A percentile compares a stretch with the other conserved stretches of the same genome.
Conservation (phyloP, 305 asterid species). For the Solanum hybrid region DNA sequence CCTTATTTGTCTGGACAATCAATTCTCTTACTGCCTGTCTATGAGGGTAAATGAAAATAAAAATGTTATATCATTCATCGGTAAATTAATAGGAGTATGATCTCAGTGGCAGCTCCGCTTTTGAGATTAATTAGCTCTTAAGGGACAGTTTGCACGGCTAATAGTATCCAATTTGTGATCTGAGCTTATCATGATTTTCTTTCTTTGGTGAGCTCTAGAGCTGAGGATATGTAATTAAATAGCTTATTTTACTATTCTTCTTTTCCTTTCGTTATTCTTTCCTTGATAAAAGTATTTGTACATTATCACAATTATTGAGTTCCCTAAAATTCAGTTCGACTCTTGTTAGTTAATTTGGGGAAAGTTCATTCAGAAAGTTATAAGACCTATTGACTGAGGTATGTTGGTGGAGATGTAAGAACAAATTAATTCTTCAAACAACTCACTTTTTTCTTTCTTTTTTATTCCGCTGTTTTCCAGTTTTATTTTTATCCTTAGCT, state of each 20-base stretch:
- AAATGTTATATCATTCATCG: not conserved
- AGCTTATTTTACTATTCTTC: not conserved
- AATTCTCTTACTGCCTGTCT: not conserved
- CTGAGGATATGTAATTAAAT: not conserved
- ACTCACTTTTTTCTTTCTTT: not conserved
- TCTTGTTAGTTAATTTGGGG: not conserved
- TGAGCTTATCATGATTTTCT: not conserved
- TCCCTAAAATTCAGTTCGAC: not conserved
- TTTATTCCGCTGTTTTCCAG: not conserved
- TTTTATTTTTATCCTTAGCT: not conserved
- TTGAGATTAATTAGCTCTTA: not conserved
- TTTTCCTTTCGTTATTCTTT: not conserved
- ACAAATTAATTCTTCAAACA: not conserved
- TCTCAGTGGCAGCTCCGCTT: not conserved
- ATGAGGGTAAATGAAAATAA: not conserved
- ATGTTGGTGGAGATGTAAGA: not conserved
- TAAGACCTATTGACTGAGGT: not conserved
- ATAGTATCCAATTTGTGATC: not conserved
- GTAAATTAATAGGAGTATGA: not conserved
- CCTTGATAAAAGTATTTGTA: not conserved
- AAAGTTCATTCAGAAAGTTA: not conserved
- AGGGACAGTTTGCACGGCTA: not conserved
- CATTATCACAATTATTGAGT: not conserved
- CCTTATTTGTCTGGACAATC: not conserved
- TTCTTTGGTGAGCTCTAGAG: not conserved